Evolutionary conservation across 495 filamentous ascomycete species (phyloP).

Genomic region (Platismatia glauca): DNA sequence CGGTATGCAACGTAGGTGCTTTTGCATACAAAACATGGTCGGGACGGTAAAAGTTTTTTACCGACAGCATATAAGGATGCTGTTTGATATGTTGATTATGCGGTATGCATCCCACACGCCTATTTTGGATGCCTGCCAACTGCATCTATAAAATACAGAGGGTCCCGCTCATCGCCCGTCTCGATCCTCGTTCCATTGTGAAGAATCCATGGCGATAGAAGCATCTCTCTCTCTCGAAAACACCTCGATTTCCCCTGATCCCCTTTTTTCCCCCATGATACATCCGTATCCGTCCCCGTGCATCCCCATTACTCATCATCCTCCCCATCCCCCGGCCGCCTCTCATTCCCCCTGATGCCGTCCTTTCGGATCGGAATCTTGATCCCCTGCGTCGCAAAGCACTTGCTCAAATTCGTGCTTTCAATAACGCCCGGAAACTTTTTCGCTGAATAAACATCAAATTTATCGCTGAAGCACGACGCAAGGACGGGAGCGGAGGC

Average conservation of each 20-base stretch:
- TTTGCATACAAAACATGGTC: no score
- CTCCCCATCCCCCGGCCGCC: slow-evolving; percentile 55
- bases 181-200: background rate
- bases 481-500: slow-evolving; percentile 79
- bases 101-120: background rate
- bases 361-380: slow-evolving; percentile 94
- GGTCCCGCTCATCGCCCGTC: background rate
- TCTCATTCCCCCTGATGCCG: slow-evolving; percentile 51
- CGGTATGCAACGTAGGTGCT: no score
- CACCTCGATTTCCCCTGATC: no score
- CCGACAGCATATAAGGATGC: no score
- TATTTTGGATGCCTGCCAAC: background rate
- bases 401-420: slow-evolving; percentile 85
- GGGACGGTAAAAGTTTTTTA: no score
- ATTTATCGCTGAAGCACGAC: slow-evolving; percentile 76
- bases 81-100: no score
- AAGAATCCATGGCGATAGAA: background rate
- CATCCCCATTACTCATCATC: slow-evolving; percentile 26
- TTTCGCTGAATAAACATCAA: slow-evolving; percentile 93
- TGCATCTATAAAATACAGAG: background rate
- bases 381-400: slow-evolving; percentile 90
- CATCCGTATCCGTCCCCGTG: background rate
- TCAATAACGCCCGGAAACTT: slow-evolving; percentile 98
- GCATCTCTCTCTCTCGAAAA: background rate
- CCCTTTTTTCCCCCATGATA: background rate